Base-by-base conservation (phyloP, 2,329 filamentous ascomycete species). In the Xylaria polymorpha region DNA sequence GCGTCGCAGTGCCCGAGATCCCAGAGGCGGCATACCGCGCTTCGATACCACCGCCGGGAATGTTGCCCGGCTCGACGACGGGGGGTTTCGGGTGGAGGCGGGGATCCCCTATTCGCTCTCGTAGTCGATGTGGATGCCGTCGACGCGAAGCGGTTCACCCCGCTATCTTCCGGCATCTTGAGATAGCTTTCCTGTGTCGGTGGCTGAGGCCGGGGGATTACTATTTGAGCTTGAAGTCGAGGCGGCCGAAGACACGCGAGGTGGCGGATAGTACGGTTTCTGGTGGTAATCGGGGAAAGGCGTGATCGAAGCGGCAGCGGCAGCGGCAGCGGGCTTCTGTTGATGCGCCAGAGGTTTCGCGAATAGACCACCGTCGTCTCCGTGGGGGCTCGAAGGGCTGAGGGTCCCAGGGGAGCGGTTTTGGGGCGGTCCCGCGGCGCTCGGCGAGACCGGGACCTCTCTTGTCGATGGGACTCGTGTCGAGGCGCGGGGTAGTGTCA, bases 41-140 rank as follows among this genome's bases (percentile, higher is more conserved):
- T 79, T 97, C 94, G 74, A 98, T 97, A 65, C 93, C 93, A 48
- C 92, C 93, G 63, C 90, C 89, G 1, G 91, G 89, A n/a, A 90
- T 85, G 62, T 85, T 85, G 20, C 88, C 90, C 1, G 92, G 92
- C 48, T 91, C 92, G 37, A 92, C 87, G 70, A 95, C 87, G 39
- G 96, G 96, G 94, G 0, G 96, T 98, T 79, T 98, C 95, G 9
- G 96, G 96, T 1, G 96, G 96, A 4, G 96, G 95, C 5, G 96
- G 96, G 35, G 95, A 98, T 51, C 96, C 96, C 74, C 96, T 88
- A 77, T 92, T 94, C 22, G 96, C 96, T 72, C 93, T 90, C 1
- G 95, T 98, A 0, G 96, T 99, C 1, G 94, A 97, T 14, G 91
- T 97, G 0, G 96, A 98, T 15, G 95, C 94, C 8, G 93, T 97